phyloP scores from a whole-genome alignment of 2,329 filamentous ascomycete genomes.

The Lachnellula arida region DNA sequence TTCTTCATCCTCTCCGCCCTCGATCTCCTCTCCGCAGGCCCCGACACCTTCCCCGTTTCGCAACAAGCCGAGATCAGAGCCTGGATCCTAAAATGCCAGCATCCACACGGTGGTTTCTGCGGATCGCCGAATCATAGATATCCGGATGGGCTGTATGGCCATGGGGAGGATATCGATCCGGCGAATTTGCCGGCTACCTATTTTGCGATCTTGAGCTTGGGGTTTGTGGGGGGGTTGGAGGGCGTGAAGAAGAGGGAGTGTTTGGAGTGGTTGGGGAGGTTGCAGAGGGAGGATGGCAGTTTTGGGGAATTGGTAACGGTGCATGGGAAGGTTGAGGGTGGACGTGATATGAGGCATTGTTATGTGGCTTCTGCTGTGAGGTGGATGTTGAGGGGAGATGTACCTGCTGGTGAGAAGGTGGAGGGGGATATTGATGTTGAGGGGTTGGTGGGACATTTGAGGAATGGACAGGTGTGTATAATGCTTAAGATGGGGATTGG shows the following conservation, averaged over 20 bases:
- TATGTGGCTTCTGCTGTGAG: slow-evolving; percentile 78
- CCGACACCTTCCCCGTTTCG: slow-evolving; percentile 50
- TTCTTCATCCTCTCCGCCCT: slow-evolving; percentile 86
- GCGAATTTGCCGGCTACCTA: slow-evolving; percentile 84
- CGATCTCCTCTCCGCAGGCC: slow-evolving; percentile 65
- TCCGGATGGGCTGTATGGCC: slow-evolving; percentile 31
- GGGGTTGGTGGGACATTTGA: slow-evolving; percentile 65
- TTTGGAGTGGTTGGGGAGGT: slow-evolving; percentile 64
- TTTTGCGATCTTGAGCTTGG: slow-evolving; percentile 75
- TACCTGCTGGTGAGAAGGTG: slow-evolving; percentile 45
- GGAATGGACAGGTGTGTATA: slow-evolving; percentile 51
- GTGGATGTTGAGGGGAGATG: slow-evolving; percentile 69
- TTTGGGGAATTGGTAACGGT: slow-evolving; percentile 77
- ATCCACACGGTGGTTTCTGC: slow-evolving; percentile 81
- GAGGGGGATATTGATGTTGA: slow-evolving; percentile 73
- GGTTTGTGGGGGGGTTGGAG: slow-evolving; percentile 53
- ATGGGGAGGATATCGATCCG: slow-evolving; percentile 57
- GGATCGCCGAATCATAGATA: slow-evolving; percentile 68
- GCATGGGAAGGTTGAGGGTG: slow-evolving; percentile 61
- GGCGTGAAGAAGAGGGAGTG: slow-evolving; percentile 64
- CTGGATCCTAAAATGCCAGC: slow-evolving; percentile 86
- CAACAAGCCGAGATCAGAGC: slow-evolving; percentile 46
- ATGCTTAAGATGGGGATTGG: neutral
- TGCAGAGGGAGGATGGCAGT: slow-evolving; percentile 82
- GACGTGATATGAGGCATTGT: slow-evolving; percentile 80